Evolutionary conservation across 768 basidiomycete genomes (phyloP), one percentile per base, ranked within the genome.

Genomic region (Gyrodon lividus): DNA sequence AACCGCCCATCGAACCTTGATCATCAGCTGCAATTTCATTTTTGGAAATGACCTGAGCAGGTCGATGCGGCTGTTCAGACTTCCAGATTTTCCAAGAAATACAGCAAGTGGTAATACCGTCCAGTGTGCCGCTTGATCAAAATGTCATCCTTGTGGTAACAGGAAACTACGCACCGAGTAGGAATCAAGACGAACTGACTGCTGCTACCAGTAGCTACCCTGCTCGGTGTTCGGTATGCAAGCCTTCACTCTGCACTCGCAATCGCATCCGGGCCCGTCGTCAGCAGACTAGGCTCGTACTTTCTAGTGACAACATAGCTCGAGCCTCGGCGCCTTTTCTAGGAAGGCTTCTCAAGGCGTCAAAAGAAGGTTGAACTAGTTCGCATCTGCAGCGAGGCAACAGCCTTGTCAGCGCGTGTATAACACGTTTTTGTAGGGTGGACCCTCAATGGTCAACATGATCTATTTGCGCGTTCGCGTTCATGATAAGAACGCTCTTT

Each of bases 361-460:
- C 57, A 57, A 58, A 66, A 64, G 52, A 57, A 49, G 57, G 17
- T 34, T 26, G 30, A 57, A 50, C 44, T 48, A 54, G 45, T 48
- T 38, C 42, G 41, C 28, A 51, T 43, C 46, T 48, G 58, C 57
- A 62, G 55, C 58, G 39, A 52, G 49, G 64, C 48, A 67, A 68
- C 67, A 68, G 66, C 68, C 68, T 62, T 55, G 52, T 37, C 57
- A 55, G 49, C 67, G 64, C 67, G 62, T 68, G 67, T 57, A 50
- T 42, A 60, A 69, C 67, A 68, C 67, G 67, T 70, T 68, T 66
- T 66, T 59, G 12, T 68, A 64, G 62, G 63, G 64, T 66, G 67
- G 66, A 70, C 67, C 69, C 69, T 47, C 67, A 67, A 64, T 56
- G 46, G 52, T 67, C 47, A 68, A 68, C 58, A 68, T 28, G 35